Evolutionary conservation across 352 stramenopile species (phyloP), one percentile per base, ranked within the genome.

Genomic region (Blastocystis sp.): DNA sequence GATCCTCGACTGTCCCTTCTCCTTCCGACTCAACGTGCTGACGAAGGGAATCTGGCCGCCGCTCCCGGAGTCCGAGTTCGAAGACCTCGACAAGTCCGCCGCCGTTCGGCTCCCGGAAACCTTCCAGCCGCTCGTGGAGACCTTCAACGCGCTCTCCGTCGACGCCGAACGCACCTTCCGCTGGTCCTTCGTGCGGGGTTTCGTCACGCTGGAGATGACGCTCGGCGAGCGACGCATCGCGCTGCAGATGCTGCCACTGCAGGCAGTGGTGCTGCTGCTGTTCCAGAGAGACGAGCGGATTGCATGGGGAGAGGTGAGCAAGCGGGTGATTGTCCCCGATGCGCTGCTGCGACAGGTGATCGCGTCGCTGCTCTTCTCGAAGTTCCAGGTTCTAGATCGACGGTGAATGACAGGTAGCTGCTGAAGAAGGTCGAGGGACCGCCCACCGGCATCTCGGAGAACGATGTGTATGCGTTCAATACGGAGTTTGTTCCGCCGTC

Each of bases 141-240:
- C 64, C 27, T 54, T 76, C 18, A 76, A 76, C 16, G 7, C 24
- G 29, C 4, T 40, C 21, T 44, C 64, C 4, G 42, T 40, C 1
- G 64, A 76, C 32, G 36, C 64, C 21, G 64, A 76, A 36, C 64
- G 64, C 1, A 42, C 18, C 27, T 76, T 40, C 42, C 18, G 29
- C 21, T 76, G 64, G 64, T 76, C 64, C 16, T 76, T 76, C 29
- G 64, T 76, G n/a, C 36, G 64, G 0, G 64, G 64, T 7, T 76
- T 57, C 38, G 42, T 76, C 16, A 76, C 64, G 18, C 7, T 56
- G 24, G 38, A 48, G 34, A 16, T 76, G 38, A n/a, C 11, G 38
- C 21, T 51, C 16, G 18, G 29, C 0, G 36, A 27, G 24, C 36
- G 48, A 56, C 1, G 4, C 27, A 24, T 76, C 24, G 18, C 34